These are phyloP conservation scores for Omphalea diandra DNA, from an alignment of 441 rosid genomes.

Conservation along the genomic window DNA sequence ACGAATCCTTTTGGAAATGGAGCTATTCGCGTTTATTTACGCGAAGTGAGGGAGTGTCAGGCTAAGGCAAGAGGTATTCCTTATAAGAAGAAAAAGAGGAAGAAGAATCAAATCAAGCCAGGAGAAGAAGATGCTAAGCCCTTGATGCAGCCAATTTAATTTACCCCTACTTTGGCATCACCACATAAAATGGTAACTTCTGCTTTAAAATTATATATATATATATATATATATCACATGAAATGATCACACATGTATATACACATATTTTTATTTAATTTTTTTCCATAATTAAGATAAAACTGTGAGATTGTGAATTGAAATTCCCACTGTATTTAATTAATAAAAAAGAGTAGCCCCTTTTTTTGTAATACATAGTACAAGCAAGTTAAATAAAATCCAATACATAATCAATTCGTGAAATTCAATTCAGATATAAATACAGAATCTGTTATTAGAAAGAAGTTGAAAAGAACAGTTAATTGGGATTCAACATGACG, in stretches of 20 bases:
- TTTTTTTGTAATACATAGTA: too few relatives aligned
- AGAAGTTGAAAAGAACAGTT: not conserved
- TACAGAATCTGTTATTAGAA: not conserved
- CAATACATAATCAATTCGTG: conserved; percentile 2
- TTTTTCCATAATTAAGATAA: too few relatives aligned
- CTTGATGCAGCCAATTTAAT: conserved; percentile 27
- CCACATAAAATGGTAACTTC: conserved; percentile 36
- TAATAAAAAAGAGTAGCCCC: too few relatives aligned
- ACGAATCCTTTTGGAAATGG: conserved; percentile 82
- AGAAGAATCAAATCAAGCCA: conserved; percentile 49
- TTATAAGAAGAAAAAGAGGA: conserved; percentile 85
- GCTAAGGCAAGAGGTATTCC: conserved; percentile 86
- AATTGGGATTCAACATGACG: not conserved
- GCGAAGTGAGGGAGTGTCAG: conserved; percentile 82
- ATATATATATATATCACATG: not conserved
- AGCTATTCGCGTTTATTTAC: conserved; percentile 64
- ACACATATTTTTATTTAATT: not conserved
- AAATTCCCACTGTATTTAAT: too few relatives aligned
- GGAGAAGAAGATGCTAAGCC: too few relatives aligned
- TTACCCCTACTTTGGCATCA: conserved; percentile 20
- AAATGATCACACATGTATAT: not conserved
- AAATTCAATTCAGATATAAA: conserved; percentile 10
- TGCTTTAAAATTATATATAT: not conserved
- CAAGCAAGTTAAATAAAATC: not conserved
- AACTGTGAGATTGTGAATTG: too few relatives aligned